Conservation (phyloP, 805 yeast species). For the Diddensiella transvaalensis region DNA sequence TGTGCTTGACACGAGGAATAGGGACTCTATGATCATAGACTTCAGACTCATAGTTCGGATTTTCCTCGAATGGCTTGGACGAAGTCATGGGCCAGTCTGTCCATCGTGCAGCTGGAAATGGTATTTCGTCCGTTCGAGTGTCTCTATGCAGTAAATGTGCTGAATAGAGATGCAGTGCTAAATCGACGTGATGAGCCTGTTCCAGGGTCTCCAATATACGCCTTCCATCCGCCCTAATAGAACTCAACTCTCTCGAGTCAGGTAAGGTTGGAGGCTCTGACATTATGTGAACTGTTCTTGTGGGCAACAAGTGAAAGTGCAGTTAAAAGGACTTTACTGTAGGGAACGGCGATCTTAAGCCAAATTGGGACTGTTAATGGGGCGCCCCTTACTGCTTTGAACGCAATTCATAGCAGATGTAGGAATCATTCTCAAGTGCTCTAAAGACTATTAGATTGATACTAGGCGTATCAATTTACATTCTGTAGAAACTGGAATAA, state of each 20-base stretch:
- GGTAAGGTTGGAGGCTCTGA: neutral
- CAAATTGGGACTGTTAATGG: too few species aligned
- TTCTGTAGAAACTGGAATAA: too few species aligned
- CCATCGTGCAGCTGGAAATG: conserved; percentile 44
- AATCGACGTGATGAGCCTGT: conserved; percentile 38
- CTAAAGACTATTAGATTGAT: too few species aligned
- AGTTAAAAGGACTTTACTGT: too few species aligned
- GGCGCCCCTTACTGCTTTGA: too few species aligned
- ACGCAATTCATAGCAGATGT: too few species aligned
- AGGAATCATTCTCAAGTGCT: too few species aligned
- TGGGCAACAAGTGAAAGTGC: too few species aligned
- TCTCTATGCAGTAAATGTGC: conserved; percentile 39
- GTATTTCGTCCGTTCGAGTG: conserved; percentile 35
- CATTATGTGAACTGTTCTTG: too few species aligned
- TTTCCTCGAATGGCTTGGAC: neutral
- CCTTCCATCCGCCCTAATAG: conserved; percentile 4
- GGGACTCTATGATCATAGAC: conserved; percentile 17
- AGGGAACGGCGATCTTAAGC: too few species aligned
- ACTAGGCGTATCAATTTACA: too few species aligned
- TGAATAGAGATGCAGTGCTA: conserved; percentile 64
- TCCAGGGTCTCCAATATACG: conserved; percentile 22
- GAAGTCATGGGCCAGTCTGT: conserved; percentile 53
- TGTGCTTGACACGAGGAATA: conserved; percentile 14
- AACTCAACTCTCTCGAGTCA: neutral
- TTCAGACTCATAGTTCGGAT: neutral